These are phyloP conservation scores for Moricandia moricandioides DNA, from an alignment of 345 rosid genomes.

Conservation along the genomic window DNA sequence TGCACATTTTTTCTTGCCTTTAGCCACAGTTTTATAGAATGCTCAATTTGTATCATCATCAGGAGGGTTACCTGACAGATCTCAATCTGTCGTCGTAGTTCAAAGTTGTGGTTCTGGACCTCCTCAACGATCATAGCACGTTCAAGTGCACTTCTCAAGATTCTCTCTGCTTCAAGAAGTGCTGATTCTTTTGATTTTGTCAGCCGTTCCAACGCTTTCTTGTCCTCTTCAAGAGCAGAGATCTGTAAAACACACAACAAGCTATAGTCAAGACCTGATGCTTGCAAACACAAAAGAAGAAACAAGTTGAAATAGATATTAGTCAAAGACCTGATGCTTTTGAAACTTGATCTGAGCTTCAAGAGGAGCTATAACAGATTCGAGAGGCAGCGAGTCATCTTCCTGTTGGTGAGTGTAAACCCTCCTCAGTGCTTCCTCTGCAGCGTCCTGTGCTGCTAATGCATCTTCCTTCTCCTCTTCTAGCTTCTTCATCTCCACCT, in stretches of 20 bases:
- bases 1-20: constrained; percentile 23
- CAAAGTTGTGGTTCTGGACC: constrained; percentile 89
- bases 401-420: constrained; percentile 67
- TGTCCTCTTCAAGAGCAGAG: constrained; percentile 70
- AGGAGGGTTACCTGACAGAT: constrained; percentile 58
- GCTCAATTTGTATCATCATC: not conserved
- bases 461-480: constrained; percentile 70
- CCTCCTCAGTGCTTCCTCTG: constrained; percentile 80
- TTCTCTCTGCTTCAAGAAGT: constrained; percentile 87
- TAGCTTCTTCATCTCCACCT: constrained; percentile 70
- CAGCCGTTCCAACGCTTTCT: constrained; percentile 84
- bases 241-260: constrained; percentile 39
- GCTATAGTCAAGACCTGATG: not conserved
- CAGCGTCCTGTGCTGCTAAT: constrained; percentile 81
- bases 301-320: not conserved
- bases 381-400: constrained; percentile 56
- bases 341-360: constrained; percentile 79
- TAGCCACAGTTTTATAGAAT: not conserved
- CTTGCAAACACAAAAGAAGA: constrained; percentile 11
- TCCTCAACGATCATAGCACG: constrained; percentile 92
- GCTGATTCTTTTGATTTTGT: constrained; percentile 84
- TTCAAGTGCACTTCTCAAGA: constrained; percentile 81
- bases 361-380: constrained; percentile 73
- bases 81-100: constrained; percentile 82
- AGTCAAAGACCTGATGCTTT: constrained; percentile 56